Evolutionary conservation across 306 rosid genomes (phyloP), one percentile per base, ranked within the genome.

Genomic region (Dalbergia cochinchinensis): DNA sequence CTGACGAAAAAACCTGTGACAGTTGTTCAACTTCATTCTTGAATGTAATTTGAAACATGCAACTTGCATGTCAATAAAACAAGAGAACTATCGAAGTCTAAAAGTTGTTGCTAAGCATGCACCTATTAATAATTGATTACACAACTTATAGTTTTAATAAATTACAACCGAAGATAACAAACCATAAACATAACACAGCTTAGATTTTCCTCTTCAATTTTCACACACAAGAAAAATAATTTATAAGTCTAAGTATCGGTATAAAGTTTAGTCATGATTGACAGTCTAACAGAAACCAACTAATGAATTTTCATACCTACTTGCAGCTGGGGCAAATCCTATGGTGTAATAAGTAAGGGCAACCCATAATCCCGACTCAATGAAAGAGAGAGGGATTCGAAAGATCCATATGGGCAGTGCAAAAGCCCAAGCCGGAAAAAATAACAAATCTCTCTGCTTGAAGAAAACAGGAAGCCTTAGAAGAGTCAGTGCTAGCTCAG

Each of bases 281-380:
- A 63, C 53, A n/a, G 31, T 4, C 71, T 51, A 16, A 62, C 37
- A 76, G 22, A 71, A 61, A 45, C 51, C 42, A 19, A 45, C 14
- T 33, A 45, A 18, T 62, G 59, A 42, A 73, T 22, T 65, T 68
- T 39, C 83, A 18, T 84, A 87, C 97, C 97, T 92, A 71, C 91
- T 90, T 15, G 97, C 89, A 83, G 91, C 61, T 35, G 97, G 97
- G 50, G 97, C 95, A 81, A 90, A 92, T 7, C 97, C 97, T 26
- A 92, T 73, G 2, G 97, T 83, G 76, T 92, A 92, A 82, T 92
- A 92, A 62, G 95, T 92, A 31, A 89, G 91, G 71, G 34, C 39
- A 70, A 86, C 87, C 97, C 97, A 92, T 73, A 90, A 75, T 74
- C 83, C 93, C 8, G 97, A 90, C 59, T 92, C 97, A 81, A 90